Evolutionary conservation across 805 yeast species (phyloP).

Genomic region (Zygoascus tannicola): DNA sequence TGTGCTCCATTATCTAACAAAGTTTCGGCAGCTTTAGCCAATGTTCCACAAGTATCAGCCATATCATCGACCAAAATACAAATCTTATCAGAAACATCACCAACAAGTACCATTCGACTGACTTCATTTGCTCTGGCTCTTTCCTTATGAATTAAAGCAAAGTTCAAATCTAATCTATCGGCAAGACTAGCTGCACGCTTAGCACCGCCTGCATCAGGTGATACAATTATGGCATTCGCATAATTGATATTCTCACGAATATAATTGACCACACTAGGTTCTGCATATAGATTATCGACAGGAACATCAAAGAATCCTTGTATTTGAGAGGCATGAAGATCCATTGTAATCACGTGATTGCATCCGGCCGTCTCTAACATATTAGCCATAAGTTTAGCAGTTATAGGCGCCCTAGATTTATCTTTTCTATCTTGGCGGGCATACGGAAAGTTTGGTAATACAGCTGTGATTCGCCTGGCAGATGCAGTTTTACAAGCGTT

Average conservation of each 20-base stretch:
- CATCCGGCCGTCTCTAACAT: slow-evolving; percentile 93
- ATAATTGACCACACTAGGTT: slow-evolving; percentile 81
- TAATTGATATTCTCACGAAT: slow-evolving; percentile 56
- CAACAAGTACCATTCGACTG: slow-evolving; percentile 93
- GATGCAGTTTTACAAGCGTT: slow-evolving; percentile 94
- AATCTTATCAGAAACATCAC: slow-evolving; percentile 79
- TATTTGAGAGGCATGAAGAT: slow-evolving; percentile 93
- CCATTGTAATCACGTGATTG: slow-evolving; percentile 94
- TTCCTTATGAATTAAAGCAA: slow-evolving; percentile 96
- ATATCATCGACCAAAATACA: slow-evolving; percentile 92
- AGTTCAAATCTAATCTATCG: slow-evolving; percentile 85
- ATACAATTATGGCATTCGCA: slow-evolving; percentile 65
- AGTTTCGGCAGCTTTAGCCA: slow-evolving; percentile 90
- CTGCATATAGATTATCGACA: slow-evolving; percentile 93
- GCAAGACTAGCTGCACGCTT: slow-evolving; percentile 95
- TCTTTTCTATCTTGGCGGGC: slow-evolving; percentile 98
- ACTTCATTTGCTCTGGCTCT: slow-evolving; percentile 95
- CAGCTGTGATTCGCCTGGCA: slow-evolving; percentile 90
- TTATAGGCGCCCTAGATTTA: slow-evolving; percentile 91
- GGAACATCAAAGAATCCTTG: slow-evolving; percentile 97
- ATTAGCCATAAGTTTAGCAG: slow-evolving; percentile 92
- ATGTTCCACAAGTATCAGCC: slow-evolving; percentile 98
- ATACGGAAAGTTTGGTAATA: slow-evolving; percentile 92
- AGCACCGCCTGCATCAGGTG: slow-evolving; percentile 99
- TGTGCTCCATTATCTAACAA: slow-evolving; percentile 72